Percentiles rank a stretch among this genome's conserved stretches.
Conservation (phyloP, 2,329 filamentous ascomycete species). For the Westerdykella aurantiaca region DNA sequence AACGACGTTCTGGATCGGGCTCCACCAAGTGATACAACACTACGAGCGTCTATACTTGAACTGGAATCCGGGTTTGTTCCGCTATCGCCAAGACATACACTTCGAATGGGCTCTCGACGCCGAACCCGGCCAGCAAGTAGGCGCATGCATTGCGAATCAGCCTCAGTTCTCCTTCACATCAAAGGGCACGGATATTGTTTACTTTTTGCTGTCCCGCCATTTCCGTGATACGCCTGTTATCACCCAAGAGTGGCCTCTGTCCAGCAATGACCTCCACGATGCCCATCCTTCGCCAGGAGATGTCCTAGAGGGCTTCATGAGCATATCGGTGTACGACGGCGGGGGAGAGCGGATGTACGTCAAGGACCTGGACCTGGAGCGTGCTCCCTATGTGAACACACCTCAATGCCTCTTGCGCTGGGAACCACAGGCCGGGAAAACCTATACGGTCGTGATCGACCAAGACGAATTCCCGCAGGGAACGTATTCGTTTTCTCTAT, state of each 20-base stretch:
- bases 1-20: conserved; percentile 90
- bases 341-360: conserved; percentile 67
- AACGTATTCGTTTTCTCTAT: conserved; percentile 79
- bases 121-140: conserved; percentile 41
- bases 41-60: conserved; percentile 97
- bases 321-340: conserved; percentile 72
- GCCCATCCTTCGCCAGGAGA: conserved; percentile 25
- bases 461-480: conserved; percentile 71
- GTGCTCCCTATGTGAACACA: conserved; percentile 86
- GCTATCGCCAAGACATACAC: conserved; percentile 77
- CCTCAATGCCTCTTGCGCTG: conserved; percentile 83
- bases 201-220: conserved; percentile 82
- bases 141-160: conserved; percentile 66
- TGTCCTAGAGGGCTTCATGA: conserved; percentile 67
- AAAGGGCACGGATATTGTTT: conserved; percentile 57
- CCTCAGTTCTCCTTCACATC: conserved; percentile 55
- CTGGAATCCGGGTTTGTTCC: conserved; percentile 87
- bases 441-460: conserved; percentile 63
- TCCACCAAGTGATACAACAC: conserved; percentile 80
- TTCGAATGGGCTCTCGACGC: conserved; percentile 68
- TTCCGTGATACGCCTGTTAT: conserved; percentile 54
- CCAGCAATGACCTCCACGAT: conserved; percentile 33
- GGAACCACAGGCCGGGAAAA: conserved; percentile 49
- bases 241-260: neutral
- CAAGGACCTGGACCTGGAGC: conserved; percentile 63